Conservation (phyloP, 1,284 basidiomycete species). For the Termitomyces sp. region DNA sequence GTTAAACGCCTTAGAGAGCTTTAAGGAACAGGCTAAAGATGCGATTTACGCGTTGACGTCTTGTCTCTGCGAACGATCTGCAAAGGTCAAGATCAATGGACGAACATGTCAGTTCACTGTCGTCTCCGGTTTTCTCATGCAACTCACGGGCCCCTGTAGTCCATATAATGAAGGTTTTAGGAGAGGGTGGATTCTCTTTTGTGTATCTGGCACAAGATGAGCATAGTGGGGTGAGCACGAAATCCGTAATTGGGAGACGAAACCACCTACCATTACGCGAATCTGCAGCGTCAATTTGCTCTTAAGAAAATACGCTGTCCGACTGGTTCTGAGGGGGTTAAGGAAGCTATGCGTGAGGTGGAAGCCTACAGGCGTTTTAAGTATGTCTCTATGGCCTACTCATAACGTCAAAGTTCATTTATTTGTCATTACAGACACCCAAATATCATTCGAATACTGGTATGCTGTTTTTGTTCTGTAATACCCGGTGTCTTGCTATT, state of each 20-base stretch:
- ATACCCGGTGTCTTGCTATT: constrained; percentile 2
- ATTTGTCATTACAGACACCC: constrained; percentile 58
- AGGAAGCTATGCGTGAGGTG: constrained; percentile 84
- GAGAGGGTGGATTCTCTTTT: constrained; percentile 94
- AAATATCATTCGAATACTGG: constrained; percentile 85
- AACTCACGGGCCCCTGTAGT: constrained; percentile 39
- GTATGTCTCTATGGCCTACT: constrained; percentile 39
- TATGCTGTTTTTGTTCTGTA: constrained; percentile 24
- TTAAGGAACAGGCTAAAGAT: constrained; percentile 75
- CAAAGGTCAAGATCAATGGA: constrained; percentile 90
- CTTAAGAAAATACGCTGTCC: constrained; percentile 92
- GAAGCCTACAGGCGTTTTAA: constrained; percentile 89
- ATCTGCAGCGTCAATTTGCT: constrained; percentile 74
- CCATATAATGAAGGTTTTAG: constrained; percentile 84
- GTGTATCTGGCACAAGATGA: constrained; percentile 91
- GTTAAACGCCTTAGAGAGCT: constrained; percentile 48
- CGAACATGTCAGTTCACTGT: constrained; percentile 65
- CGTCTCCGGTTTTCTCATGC: constrained; percentile 1
- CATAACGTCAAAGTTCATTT: background rate
- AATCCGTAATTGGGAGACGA: background rate
- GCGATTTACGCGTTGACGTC: constrained; percentile 74
- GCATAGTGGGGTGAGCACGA: constrained; percentile 58
- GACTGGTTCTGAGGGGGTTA: constrained; percentile 75
- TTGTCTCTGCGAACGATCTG: constrained; percentile 73
- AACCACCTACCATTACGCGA: constrained; percentile 3